Base-by-base conservation (phyloP, 164 flowering plant genomes). In the Piper longum region DNA sequence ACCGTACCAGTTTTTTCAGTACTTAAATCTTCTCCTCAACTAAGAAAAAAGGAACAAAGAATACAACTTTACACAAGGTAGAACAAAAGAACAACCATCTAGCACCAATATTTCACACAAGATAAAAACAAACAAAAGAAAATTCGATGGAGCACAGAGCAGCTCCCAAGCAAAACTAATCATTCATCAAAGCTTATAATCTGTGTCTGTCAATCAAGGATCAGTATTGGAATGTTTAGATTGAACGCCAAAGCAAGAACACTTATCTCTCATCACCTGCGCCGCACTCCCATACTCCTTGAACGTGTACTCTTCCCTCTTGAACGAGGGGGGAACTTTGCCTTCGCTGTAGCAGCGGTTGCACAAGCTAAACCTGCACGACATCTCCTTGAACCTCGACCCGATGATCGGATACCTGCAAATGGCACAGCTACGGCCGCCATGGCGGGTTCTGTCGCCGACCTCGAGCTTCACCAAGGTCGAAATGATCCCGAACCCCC, bases 381-480 rank as follows among this genome's bases (percentile, higher is more conserved):
- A 85, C 73, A 78, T 72, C 75, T 93, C 99, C 75, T 80, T 90
- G 77, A 93, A 93, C 14, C 97, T 87, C 19, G 95, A 85, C 0
- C 99, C 99, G 43, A 87, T 87, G 14, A 93, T 78, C 9, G 99
- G 97, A 69, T 90, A 93, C 8, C 85, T 83, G 64, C 99, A 93
- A 56, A 86, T 84, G 3, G 87, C 74, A 71, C 99, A 93, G 36
- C 77, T 67, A 54, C 76, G 84, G 52, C 66, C 63, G n/a, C 92
- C 95, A 75, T 93, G 99, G n/a, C 99, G 88, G 45, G 69, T 82
- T 63, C 97, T 76, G 52, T 93, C 99, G 14, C 85, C 83, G 17
- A 55, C 62, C 72, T 90, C 99, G 43, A 93, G 96, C 78, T 84
- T 90, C 74, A 86, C 64, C 17, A 93, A 70, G 58, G 81, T 84